Conservation (phyloP, 208 protist genomes). For the Phytomonas serpens region DNA sequence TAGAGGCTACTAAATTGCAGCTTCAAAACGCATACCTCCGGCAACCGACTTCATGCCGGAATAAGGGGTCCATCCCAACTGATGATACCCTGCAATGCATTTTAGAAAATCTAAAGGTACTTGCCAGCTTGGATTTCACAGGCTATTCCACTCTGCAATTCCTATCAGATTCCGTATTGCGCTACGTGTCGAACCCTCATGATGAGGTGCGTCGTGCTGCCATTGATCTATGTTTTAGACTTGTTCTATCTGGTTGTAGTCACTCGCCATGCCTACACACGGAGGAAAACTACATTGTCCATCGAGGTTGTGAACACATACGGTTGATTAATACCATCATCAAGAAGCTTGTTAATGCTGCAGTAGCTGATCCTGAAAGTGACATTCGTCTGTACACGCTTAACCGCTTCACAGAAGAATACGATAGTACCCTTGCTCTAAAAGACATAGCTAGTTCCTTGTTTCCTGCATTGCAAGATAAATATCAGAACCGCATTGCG, state of each 20-base stretch:
- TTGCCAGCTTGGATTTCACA: constrained; percentile 74
- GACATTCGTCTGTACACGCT: constrained; percentile 84
- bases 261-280: constrained; percentile 60
- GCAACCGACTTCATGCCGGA: not conserved
- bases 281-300: constrained; percentile 62
- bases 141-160: constrained; percentile 86
- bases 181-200: constrained; percentile 68
- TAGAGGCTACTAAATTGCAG: constrained; percentile 71
- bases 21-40: constrained; percentile 25
- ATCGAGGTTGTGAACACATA: constrained; percentile 78
- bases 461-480: constrained; percentile 79
- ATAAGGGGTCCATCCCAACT: not conserved
- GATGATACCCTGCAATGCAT: not conserved
- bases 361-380: constrained; percentile 82
- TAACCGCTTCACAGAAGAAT: constrained; percentile 58
- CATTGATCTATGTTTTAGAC: constrained; percentile 86
- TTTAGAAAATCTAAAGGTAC: constrained; percentile 32
- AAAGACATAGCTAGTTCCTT: constrained; percentile 62
- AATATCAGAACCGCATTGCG: constrained; percentile 76
- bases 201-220: constrained; percentile 81
- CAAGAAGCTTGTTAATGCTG: constrained; percentile 68
- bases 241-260: constrained; percentile 74
- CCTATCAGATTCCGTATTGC: constrained; percentile 69
- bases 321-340: constrained; percentile 69
- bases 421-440: constrained; percentile 69